Percentiles rank a stretch among this genome's conserved stretches.
Evolutionary conservation across 2,329 filamentous ascomycete genomes (phyloP).

Genomic region (Verticillium nubilum): DNA sequence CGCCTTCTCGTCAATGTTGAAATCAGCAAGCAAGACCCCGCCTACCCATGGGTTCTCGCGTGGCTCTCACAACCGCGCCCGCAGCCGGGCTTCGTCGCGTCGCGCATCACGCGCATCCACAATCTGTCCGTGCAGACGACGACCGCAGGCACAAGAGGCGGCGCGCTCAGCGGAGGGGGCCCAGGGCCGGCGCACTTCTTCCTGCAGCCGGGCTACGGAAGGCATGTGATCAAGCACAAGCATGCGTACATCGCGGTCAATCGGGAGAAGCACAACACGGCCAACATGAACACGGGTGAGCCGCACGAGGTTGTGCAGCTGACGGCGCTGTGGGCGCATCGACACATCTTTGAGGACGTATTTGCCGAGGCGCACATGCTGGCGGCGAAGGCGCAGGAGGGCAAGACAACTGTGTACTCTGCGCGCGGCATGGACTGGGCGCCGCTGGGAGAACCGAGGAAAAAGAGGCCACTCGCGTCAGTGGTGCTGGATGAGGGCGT

Average conservation of each 20-base stretch:
- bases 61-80: constrained; percentile 83
- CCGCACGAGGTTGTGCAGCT: constrained; percentile 93
- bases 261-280: constrained; percentile 78
- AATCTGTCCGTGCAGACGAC: constrained; percentile 53
- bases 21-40: constrained; percentile 88
- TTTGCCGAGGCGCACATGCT: constrained; percentile 82
- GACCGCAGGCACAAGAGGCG: constrained; percentile 46
- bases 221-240: constrained; percentile 80
- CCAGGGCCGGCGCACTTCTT: constrained; percentile 75
- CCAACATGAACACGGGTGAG: constrained; percentile 74
- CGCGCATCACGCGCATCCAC: constrained; percentile 53
- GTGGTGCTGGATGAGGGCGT: constrained; percentile 82
- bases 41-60: constrained; percentile 88
- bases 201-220: constrained; percentile 84
- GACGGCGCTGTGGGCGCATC: constrained; percentile 84
- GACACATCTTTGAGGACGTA: constrained; percentile 83
- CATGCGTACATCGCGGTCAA: constrained; percentile 84
- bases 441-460: constrained; percentile 74
- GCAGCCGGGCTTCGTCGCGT: constrained; percentile 55
- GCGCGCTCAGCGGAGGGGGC: constrained; percentile 53
- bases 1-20: constrained; percentile 93
- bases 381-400: constrained; percentile 74
- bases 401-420: constrained; percentile 89
- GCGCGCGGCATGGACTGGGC: constrained; percentile 81
- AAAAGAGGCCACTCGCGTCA: constrained; percentile 81